Evolutionary conservation across 1,139 yeast species (phyloP).

Genomic region (Diutina catenulata): DNA sequence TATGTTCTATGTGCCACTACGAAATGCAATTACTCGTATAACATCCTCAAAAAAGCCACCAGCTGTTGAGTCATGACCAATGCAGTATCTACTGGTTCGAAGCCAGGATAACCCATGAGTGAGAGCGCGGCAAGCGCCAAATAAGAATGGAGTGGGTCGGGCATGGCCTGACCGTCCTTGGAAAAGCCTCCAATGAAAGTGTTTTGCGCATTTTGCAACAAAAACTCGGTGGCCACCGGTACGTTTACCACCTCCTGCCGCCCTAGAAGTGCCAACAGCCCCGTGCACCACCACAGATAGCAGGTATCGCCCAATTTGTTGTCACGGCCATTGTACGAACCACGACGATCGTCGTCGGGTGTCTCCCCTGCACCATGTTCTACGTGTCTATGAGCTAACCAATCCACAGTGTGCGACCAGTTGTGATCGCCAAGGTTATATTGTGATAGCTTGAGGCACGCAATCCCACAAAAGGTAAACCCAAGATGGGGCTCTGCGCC

Average conservation of each 20-base stretch:
- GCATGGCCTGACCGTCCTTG: slow-evolving; percentile 47
- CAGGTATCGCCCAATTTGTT: slow-evolving; percentile 86
- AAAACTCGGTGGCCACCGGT: slow-evolving; percentile 27
- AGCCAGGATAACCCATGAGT: slow-evolving; percentile 16
- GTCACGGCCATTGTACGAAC: slow-evolving; percentile 63
- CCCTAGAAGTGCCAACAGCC: slow-evolving; percentile 27
- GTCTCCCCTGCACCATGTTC: slow-evolving; percentile 17
- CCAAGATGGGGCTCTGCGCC: slow-evolving; percentile 77
- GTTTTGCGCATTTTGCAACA: slow-evolving; percentile 55
- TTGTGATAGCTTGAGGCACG: slow-evolving; percentile 40
- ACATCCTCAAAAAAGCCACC: background rate
- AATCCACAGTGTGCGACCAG: slow-evolving; percentile 31
- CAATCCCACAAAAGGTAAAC: slow-evolving; percentile 74
- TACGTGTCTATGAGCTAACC: slow-evolving; percentile 60
- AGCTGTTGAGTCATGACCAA: slow-evolving; percentile 15
- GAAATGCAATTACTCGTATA: no score
- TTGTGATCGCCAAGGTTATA: slow-evolving; percentile 14
- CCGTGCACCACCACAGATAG: slow-evolving; percentile 82
- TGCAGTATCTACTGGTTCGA: slow-evolving; percentile 16
- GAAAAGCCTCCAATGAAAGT: slow-evolving; percentile 68
- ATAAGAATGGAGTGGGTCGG: slow-evolving; percentile 64
- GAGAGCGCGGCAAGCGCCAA: slow-evolving; percentile 49
- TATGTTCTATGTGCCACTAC: no score
- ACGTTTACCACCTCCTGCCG: slow-evolving; percentile 20
- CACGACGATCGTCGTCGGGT: slow-evolving; percentile 14